A percentile compares a stretch with the other conserved stretches of the same genome.
Evolutionary conservation across 257 asterid species (phyloP).

Genomic region (Salvia miltiorrhiza): DNA sequence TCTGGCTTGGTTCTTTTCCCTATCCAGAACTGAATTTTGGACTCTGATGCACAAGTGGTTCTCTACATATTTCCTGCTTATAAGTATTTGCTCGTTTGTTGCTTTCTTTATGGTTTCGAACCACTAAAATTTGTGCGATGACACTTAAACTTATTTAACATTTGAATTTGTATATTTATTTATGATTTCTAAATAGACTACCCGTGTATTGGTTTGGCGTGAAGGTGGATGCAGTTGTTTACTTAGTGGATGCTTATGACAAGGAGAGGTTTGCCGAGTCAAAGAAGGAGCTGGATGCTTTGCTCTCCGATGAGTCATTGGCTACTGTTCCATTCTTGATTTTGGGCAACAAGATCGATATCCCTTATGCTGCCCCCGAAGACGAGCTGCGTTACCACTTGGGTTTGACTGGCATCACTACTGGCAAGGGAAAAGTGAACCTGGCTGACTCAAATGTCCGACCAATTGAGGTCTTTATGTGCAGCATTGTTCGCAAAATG

Average conservation of each 20-base stretch:
- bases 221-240: constrained; percentile 85
- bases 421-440: constrained; percentile 82
- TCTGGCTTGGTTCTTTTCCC: neutral
- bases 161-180: neutral
- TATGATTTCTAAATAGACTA: neutral
- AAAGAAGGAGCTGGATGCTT: constrained; percentile 77
- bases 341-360: constrained; percentile 82
- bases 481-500: constrained; percentile 90
- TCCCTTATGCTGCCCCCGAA: constrained; percentile 80
- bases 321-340: constrained; percentile 74
- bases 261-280: constrained; percentile 80
- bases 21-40: neutral
- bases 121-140: neutral
- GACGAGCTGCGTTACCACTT: constrained; percentile 66
- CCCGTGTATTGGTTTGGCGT: constrained; percentile 17
- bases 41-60: neutral
- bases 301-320: constrained; percentile 71
- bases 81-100: constrained; percentile 9
- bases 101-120: neutral
- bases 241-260: constrained; percentile 75
- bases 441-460: constrained; percentile 59
- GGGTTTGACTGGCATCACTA: constrained; percentile 62
- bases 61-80: neutral
- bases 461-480: constrained; percentile 82
- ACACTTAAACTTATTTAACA: too few species aligned